phyloP scores from a whole-genome alignment of 192 early-diverging fungal species.

The Podila epicladia region DNA sequence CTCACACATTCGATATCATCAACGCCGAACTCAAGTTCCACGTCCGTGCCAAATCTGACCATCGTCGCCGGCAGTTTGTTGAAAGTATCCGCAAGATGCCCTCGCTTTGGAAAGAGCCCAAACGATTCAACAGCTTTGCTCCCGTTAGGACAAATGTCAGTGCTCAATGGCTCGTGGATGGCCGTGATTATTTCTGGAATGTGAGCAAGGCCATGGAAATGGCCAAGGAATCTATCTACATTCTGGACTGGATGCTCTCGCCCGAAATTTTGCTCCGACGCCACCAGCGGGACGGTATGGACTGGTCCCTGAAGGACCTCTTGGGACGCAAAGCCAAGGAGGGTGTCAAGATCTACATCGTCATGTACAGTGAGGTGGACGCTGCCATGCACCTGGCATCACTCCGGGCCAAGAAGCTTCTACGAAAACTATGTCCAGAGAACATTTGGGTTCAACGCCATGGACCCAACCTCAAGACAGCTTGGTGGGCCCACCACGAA shows the following conservation, averaged over 20 bases:
- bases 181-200: slow-evolving; percentile 78
- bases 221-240: slow-evolving; percentile 75
- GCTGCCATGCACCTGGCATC: slow-evolving; percentile 77
- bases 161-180: slow-evolving; percentile 79
- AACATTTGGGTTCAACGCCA: slow-evolving; percentile 86
- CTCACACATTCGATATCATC: slow-evolving; percentile 61
- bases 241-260: slow-evolving; percentile 82
- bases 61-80: slow-evolving; percentile 68
- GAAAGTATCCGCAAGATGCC: slow-evolving; percentile 62
- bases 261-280: slow-evolving; percentile 77
- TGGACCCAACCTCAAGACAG: slow-evolving; percentile 69
- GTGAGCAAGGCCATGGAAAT: slow-evolving; percentile 74
- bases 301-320: slow-evolving; percentile 77
- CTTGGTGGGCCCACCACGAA: slow-evolving; percentile 88
- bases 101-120: slow-evolving; percentile 63
- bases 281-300: slow-evolving; percentile 68
- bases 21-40: slow-evolving; percentile 71
- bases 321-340: slow-evolving; percentile 82
- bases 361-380: slow-evolving; percentile 86
- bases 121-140: slow-evolving; percentile 78
- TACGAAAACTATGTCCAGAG: slow-evolving; percentile 67
- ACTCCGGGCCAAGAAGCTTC: slow-evolving; percentile 73
- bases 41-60: slow-evolving; percentile 70
- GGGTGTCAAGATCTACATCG: slow-evolving; percentile 84
- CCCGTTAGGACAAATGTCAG: slow-evolving; percentile 70